Conservation (phyloP, 768 basidiomycete genomes). For the Kondoa subrosea region DNA sequence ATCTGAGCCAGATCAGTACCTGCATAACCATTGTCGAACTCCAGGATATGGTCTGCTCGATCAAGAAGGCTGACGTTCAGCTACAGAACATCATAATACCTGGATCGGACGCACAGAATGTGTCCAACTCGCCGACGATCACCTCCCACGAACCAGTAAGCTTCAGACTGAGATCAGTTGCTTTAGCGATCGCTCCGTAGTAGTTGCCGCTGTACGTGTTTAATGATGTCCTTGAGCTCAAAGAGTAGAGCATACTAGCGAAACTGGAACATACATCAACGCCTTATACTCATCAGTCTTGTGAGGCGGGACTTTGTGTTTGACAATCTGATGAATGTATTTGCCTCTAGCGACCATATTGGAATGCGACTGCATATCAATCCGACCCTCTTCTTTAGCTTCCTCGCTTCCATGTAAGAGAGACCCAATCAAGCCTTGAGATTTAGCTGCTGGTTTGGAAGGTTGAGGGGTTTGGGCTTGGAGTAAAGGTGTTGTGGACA, state of each 20-base stretch:
- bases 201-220: constrained; percentile 49
- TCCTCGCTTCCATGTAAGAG: constrained; percentile 85
- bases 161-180: constrained; percentile 58
- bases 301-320: constrained; percentile 71
- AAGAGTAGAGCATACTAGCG: not conserved
- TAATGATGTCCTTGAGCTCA: constrained; percentile 2
- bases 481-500: not conserved
- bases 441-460: not conserved
- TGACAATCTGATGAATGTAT: constrained; percentile 80
- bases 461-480: not conserved
- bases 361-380: constrained; percentile 64
- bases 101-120: constrained; percentile 43
- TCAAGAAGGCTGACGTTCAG: not conserved
- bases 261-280: constrained; percentile 49
- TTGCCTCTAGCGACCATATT: constrained; percentile 79
- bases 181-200: constrained; percentile 61
- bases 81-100: no score
- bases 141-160: constrained; percentile 90
- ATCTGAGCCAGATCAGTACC: no score
- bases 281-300: constrained; percentile 65
- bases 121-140: constrained; percentile 73
- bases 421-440: constrained; percentile 34
- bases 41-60: constrained; percentile 14
- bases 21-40: constrained; percentile 72
- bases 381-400: constrained; percentile 65